Percentiles rank a stretch among this genome's conserved stretches.
Conservation (phyloP, 1,284 basidiomycete species). For the Irpex lacteus region DNA sequence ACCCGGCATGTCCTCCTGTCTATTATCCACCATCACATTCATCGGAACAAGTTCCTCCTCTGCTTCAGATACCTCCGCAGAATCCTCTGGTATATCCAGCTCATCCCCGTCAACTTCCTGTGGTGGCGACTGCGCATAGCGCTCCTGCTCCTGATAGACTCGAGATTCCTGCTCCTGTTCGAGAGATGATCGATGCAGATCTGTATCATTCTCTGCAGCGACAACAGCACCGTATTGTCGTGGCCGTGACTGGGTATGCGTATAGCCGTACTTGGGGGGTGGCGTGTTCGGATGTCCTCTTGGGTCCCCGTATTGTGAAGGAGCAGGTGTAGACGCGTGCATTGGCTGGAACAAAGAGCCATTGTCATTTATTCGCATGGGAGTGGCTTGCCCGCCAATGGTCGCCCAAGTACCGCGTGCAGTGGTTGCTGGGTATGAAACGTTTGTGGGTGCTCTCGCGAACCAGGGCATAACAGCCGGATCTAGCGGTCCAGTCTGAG, state of each 20-base stretch:
- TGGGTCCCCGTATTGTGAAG: neutral
- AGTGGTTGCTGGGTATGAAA: neutral
- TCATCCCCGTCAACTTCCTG: neutral
- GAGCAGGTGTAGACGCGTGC: conserved; percentile 2
- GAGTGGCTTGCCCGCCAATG: neutral
- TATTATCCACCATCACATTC: neutral
- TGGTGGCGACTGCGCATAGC: neutral
- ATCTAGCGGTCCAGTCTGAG: neutral
- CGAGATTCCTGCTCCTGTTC: neutral
- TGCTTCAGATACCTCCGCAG: neutral
- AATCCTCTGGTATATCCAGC: neutral
- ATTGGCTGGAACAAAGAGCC: conserved; percentile 1
- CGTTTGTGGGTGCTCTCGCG: neutral
- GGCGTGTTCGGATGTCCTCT: neutral
- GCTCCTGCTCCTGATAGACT: neutral
- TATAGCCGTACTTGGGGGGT: neutral
- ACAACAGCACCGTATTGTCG: neutral
- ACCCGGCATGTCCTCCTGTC: neutral
- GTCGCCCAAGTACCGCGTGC: neutral
- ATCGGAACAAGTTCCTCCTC: neutral
- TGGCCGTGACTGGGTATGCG: too few relatives aligned
- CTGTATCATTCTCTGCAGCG: neutral
- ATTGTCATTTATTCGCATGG: neutral
- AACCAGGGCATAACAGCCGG: neutral
- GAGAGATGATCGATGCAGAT: neutral